Base-by-base conservation (phyloP, 1,284 basidiomycete genomes). In the Sanghuangporus sanghuang region DNA sequence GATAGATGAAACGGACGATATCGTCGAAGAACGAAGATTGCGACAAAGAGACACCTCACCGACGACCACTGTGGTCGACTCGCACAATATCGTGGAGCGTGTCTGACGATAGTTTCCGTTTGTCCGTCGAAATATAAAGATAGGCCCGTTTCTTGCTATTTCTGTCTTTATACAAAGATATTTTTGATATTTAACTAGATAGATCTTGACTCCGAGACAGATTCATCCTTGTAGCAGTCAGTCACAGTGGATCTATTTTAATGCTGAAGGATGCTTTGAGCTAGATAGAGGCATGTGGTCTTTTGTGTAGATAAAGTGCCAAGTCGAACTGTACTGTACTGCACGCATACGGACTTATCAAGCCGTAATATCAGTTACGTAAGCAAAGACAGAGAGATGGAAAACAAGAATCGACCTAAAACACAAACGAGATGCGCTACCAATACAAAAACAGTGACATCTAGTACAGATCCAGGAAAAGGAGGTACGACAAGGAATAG, bases 381-480 rank as follows among this genome's bases (percentile, higher is more conserved):
- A 42, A 42, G n/a, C 40, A 42, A 42, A 4, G 40, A 57, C 36
- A 32, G 27, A 2, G n/a, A 18, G 42, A 44, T 14, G 14, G 42
- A 44, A 44, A 44, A 44, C 12, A 44, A 18, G 42, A 44, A 38
- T 35, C 42, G 35, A 57, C 36, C 55, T 53, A 44, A 63, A 63
- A 57, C 61, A 58, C 55, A 62, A 3, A 52, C 32, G 35, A 39
- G 18, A 32, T 46, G 44, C 8, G 59, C 62, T 63, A 63, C 35
- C 54, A 38, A 61, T 64, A 64, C 53, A 64, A 57, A 42, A 56
- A 61, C 64, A 64, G 35, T 59, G 36, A 61, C 61, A 61, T 60
- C 53, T 54, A 64, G 54, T 53, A 64, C 39, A 61, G 40, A 57
- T 61, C 23, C 58, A 14, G 18, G 32, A 27, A 32, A n/a, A 18